phyloP scores from a whole-genome alignment of 1,284 basidiomycete species.

The Phlebopus sp. region DNA sequence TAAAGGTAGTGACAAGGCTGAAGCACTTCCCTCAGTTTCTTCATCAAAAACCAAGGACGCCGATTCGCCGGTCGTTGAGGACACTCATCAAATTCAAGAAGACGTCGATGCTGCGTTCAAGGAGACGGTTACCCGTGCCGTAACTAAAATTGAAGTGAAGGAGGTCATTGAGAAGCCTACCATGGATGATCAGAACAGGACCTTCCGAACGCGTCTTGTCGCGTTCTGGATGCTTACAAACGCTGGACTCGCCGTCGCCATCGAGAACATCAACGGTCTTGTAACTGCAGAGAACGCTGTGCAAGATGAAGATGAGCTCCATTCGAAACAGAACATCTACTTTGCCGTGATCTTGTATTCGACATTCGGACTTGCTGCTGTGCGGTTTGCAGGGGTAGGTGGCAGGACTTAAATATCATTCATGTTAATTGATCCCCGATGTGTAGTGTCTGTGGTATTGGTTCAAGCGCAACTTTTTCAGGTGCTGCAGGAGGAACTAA shows the following conservation, averaged over 20 bases:
- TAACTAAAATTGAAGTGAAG: slow-evolving; percentile 75
- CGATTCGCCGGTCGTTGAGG: slow-evolving; percentile 79
- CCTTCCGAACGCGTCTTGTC: slow-evolving; percentile 89
- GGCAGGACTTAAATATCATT: neutral
- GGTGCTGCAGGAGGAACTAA: slow-evolving; percentile 73
- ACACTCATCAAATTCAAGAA: slow-evolving; percentile 75
- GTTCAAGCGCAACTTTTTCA: slow-evolving; percentile 81
- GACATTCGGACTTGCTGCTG: slow-evolving; percentile 78
- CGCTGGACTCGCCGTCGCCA: slow-evolving; percentile 75
- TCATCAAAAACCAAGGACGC: slow-evolving; percentile 79
- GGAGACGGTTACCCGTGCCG: slow-evolving; percentile 88
- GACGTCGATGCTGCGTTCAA: slow-evolving; percentile 94
- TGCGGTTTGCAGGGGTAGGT: slow-evolving; percentile 84
- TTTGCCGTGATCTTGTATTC: slow-evolving; percentile 87
- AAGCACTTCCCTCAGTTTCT: slow-evolving; percentile 88
- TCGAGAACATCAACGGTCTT: slow-evolving; percentile 83
- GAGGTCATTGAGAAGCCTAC: slow-evolving; percentile 79
- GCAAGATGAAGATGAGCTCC: slow-evolving; percentile 46
- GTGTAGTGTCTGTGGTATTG: slow-evolving; percentile 76
- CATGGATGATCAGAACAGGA: slow-evolving; percentile 90
- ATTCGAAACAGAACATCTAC: slow-evolving; percentile 70
- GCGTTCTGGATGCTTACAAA: slow-evolving; percentile 86
- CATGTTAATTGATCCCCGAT: slow-evolving; percentile 14
- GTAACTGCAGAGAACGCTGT: slow-evolving; percentile 41
- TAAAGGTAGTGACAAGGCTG: slow-evolving; percentile 94